Evolutionary conservation across 164 flowering plant species (phyloP).

Genomic region (Litsea cubeba): DNA sequence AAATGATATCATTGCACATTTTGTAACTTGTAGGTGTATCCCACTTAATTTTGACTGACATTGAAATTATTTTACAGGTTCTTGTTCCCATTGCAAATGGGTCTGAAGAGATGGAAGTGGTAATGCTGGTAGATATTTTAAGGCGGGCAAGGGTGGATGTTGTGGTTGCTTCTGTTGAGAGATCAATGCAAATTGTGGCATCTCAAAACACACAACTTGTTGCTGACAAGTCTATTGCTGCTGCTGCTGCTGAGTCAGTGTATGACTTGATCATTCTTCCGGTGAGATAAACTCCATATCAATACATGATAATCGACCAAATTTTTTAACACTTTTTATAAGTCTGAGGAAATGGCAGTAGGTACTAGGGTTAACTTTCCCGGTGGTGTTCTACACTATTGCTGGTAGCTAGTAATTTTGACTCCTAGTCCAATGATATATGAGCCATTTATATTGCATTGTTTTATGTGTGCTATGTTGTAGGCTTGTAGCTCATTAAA

Average conservation of each 20-base stretch:
- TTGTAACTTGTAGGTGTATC: neutral
- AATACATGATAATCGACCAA: no score
- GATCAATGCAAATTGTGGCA: slow-evolving; percentile 50
- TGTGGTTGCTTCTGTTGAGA: slow-evolving; percentile 80
- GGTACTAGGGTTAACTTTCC: no score
- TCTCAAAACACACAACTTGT: slow-evolving; percentile 63
- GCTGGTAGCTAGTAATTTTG: no score
- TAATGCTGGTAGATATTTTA: slow-evolving; percentile 64
- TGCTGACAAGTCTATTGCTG: slow-evolving; percentile 64
- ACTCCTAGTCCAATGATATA: no score
- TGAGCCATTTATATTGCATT: no score
- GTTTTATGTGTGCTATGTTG: no score
- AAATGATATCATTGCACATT: no score
- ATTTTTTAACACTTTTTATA: no score
- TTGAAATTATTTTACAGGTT: slow-evolving; percentile 40
- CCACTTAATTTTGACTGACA: neutral
- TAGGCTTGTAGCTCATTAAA: no score
- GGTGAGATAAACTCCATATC: slow-evolving; percentile 37
- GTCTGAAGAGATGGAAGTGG: slow-evolving; percentile 77
- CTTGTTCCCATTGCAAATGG: slow-evolving; percentile 93
- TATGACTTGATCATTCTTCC: slow-evolving; percentile 90
- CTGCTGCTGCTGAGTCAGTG: slow-evolving; percentile 59
- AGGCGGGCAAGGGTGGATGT: slow-evolving; percentile 81
- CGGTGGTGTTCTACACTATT: no score
- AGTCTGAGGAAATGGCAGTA: no score